phyloP scores from a whole-genome alignment of 2,329 filamentous ascomycete species.

The Intubia oerlemansii region DNA sequence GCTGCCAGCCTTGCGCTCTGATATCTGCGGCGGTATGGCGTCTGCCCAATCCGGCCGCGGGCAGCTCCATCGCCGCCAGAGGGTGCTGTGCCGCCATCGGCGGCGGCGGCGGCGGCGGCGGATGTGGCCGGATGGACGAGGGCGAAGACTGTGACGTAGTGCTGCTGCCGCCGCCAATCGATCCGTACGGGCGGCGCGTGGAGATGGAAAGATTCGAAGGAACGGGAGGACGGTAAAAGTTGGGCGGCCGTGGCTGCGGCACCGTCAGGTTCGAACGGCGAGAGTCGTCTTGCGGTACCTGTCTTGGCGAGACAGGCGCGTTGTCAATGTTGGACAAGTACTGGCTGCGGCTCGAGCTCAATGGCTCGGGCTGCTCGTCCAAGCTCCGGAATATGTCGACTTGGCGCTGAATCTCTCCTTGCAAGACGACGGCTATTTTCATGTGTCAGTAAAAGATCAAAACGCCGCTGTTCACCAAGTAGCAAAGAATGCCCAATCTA shows the following conservation, averaged over 20 bases:
- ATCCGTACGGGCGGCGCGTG: constrained; percentile 64
- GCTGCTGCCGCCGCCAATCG: constrained; percentile 62
- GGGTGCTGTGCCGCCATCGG: constrained; percentile 14
- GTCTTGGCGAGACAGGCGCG: constrained; percentile 68
- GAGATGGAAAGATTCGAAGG: constrained; percentile 64
- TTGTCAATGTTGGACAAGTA: constrained; percentile 51
- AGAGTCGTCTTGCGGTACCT: constrained; percentile 67
- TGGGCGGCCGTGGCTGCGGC: constrained; percentile 33
- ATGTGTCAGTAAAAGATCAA: too few relatives aligned
- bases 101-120: constrained; percentile 32
- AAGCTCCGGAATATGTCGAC: constrained; percentile 31
- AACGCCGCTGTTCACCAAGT: too few relatives aligned
- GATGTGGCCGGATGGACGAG: constrained; percentile 45
- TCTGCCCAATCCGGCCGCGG: constrained; percentile 50
- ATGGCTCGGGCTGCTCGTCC: constrained; percentile 36
- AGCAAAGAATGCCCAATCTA: too few relatives aligned
- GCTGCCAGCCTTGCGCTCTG: constrained; percentile 63
- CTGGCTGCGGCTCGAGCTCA: constrained; percentile 40
- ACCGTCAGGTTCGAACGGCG: constrained; percentile 49
- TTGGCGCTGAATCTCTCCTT: constrained; percentile 39
- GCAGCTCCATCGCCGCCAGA: constrained; percentile 30
- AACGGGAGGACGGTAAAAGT: constrained; percentile 55
- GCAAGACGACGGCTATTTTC: constrained; percentile 34
- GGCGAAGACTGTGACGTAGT: constrained; percentile 50
- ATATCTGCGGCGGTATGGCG: constrained; percentile 94